Percentiles rank a stretch among this genome's conserved stretches.
These are phyloP conservation scores for Venturia effusa DNA, from an alignment of 2,329 filamentous ascomycete species.

Conservation along the genomic window DNA sequence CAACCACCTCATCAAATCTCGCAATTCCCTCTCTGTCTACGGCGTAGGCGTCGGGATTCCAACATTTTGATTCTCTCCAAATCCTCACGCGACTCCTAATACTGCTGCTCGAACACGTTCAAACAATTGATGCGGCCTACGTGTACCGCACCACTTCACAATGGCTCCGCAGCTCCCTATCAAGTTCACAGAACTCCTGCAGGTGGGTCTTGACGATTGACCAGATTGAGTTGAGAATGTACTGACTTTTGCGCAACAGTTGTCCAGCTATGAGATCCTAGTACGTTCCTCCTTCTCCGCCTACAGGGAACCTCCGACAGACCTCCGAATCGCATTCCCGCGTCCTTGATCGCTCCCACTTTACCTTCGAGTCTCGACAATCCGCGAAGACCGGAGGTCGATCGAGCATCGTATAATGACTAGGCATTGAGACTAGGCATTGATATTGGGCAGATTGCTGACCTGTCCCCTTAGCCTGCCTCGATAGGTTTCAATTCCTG, in stretches of 20 bases:
- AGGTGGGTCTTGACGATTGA: constrained; percentile 38
- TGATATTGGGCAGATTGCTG: constrained; percentile 14
- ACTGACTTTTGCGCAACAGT: constrained; percentile 26
- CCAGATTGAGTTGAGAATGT: constrained; percentile 3
- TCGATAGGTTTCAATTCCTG: constrained; percentile 83
- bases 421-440: constrained; percentile 2
- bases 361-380: background rate
- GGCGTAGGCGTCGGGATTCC: background rate
- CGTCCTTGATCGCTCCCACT: background rate
- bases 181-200: constrained; percentile 85
- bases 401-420: background rate
- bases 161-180: constrained; percentile 65
- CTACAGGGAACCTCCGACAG: background rate
- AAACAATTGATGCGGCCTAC: constrained; percentile 4
- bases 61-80: background rate
- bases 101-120: constrained; percentile 1
- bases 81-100: background rate
- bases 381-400: background rate
- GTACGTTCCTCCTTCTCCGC: constrained; percentile 20
- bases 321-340: background rate
- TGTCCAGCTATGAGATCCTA: constrained; percentile 37
- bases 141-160: constrained; percentile 18
- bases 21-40: background rate
- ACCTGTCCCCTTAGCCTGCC: constrained; percentile 37
- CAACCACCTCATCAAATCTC: background rate